Evolutionary conservation across 441 rosid species (phyloP).

Genomic region (Macaranga tanarius): DNA sequence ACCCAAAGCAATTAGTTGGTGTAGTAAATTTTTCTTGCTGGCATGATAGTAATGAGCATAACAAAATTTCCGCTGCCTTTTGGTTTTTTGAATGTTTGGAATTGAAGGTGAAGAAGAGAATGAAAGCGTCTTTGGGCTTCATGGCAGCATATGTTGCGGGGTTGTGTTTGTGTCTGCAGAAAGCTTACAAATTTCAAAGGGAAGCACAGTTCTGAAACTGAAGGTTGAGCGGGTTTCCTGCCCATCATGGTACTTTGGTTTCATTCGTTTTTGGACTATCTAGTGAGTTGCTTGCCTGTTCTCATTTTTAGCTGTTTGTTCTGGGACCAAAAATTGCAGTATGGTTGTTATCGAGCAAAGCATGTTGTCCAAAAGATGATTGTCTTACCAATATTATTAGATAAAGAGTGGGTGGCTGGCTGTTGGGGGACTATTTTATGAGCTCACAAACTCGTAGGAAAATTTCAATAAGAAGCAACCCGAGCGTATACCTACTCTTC

Average conservation of each 20-base stretch:
- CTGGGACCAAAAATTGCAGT: no score
- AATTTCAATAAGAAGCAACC: no score
- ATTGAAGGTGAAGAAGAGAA: not conserved
- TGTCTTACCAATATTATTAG: no score
- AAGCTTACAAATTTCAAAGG: not conserved
- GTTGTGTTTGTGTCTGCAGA: not conserved
- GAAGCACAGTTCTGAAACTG: not conserved
- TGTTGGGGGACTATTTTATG: no score
- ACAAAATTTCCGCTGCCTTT: not conserved
- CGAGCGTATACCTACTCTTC: no score
- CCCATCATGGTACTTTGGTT: not conserved
- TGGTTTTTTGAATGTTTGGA: not conserved
- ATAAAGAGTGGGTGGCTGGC: no score
- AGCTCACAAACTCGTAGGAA: no score
- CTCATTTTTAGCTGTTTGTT: no score
- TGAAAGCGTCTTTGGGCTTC: not conserved
- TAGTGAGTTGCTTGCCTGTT: no score
- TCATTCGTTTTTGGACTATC: not conserved
- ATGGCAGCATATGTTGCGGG: not conserved
- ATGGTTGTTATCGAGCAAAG: no score
- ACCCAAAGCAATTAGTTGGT: constrained; percentile 4
- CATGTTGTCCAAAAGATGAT: no score
- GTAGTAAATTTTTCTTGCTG: not conserved
- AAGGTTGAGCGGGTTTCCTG: not conserved
- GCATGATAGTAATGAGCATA: not conserved